Base-by-base conservation (phyloP, 83 land plant genomes). In the Thuja plicata region DNA sequence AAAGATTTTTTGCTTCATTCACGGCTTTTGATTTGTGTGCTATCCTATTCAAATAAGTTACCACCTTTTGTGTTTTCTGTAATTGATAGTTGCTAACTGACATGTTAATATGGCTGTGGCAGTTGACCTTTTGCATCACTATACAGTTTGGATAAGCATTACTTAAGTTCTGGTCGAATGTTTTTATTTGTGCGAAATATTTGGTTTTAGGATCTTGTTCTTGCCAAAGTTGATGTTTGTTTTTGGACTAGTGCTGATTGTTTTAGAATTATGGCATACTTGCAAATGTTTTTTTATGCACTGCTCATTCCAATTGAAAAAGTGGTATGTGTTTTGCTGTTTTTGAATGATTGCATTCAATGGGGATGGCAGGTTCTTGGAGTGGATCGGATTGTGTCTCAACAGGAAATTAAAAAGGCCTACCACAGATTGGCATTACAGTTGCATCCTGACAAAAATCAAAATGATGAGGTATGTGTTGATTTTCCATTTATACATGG, bases 391-490 rank as follows among this genome's bases (percentile, higher is more conserved):
- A 92, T 92, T 71, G 99, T 97, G 38, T 88, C 96, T 46, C 97
- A 95, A 7, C 97, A 93, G 86, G 97, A 97, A 86, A 97, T 97
- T 48, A 96, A 93, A 89, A 96, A 96, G 90, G 99, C 98, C 21
- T 97, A 97, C 87, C 92, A 96, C 85, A 97, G 90, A 85, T 91
- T 96, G 87, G 99, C 99, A 16, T 84, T 97, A 91, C 95, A 94
- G 6, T 93, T 96, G 48, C 99, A 97, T 89, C 99, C 99, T 19
- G 99, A 97, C 91, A 97, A 97, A 87, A 97, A 97, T 91, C 98
- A 95, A 86, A 97, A 94, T 30, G 98, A 96, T 88, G 94, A 96
- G 97, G 99, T 96, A 37, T 80, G 70, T 34, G 35, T 3, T 27
- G 45, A 15, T 7, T 89, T 48, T 83, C 19, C 73, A 5, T 90